Percentiles rank a stretch among this genome's conserved stretches.
Conservation (phyloP, 495 filamentous ascomycete genomes). For the Clohesyomyces aquaticus region DNA sequence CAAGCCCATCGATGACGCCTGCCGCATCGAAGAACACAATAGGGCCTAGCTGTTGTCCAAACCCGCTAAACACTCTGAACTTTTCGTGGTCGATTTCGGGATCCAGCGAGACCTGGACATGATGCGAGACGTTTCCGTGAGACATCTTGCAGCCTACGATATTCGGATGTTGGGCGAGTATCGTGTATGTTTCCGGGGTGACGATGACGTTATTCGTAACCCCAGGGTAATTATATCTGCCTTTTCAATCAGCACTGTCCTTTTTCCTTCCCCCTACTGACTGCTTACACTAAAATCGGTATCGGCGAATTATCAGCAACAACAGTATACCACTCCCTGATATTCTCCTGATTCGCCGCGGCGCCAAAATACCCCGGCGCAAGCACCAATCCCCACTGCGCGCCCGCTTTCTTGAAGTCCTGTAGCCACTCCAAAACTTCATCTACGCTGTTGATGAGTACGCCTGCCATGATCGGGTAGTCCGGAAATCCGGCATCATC, state of each 20-base stretch:
- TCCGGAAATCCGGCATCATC: slow-evolving; percentile 59
- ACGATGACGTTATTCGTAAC: slow-evolving; percentile 72
- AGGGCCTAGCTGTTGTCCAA: slow-evolving; percentile 71
- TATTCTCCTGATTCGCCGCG: slow-evolving; percentile 51
- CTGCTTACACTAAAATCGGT: slow-evolving; percentile 58
- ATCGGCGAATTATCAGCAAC: slow-evolving; percentile 59
- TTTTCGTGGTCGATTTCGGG: slow-evolving; percentile 57
- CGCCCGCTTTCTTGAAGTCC: slow-evolving; percentile 62
- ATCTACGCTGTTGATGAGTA: slow-evolving; percentile 63
- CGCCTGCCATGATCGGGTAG: slow-evolving; percentile 71
- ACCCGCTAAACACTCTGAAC: slow-evolving; percentile 70
- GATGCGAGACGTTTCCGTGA: slow-evolving; percentile 70
- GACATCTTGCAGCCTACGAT: slow-evolving; percentile 71
- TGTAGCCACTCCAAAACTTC: slow-evolving; percentile 64
- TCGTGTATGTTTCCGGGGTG: slow-evolving; percentile 53
- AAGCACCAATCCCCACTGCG: slow-evolving; percentile 65
- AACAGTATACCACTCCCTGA: slow-evolving; percentile 58
- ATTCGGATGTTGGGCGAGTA: slow-evolving; percentile 50
- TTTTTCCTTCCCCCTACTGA: not conserved
- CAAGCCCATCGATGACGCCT: slow-evolving; percentile 70
- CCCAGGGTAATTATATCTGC: slow-evolving; percentile 68
- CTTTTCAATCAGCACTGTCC: slow-evolving; percentile 2
- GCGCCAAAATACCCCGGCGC: slow-evolving; percentile 65
- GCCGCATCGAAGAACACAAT: slow-evolving; percentile 62
- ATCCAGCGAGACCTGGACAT: slow-evolving; percentile 57